Evolutionary conservation across 192 early-diverging fungal species (phyloP).

Genomic region (Backusella psychrophila): DNA sequence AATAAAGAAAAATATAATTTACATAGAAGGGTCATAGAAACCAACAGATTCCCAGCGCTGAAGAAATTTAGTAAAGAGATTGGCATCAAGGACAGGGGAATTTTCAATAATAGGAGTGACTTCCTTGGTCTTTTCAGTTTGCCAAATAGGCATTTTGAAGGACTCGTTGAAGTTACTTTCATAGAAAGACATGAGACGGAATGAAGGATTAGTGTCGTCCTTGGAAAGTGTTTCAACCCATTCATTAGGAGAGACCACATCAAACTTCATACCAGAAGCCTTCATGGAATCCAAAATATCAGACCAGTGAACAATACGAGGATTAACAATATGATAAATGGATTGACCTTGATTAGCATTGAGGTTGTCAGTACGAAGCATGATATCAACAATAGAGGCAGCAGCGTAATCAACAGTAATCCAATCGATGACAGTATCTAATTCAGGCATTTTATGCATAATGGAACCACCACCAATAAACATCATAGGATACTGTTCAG

Average conservation of each 20-base stretch:
- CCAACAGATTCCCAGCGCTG: constrained; percentile 9
- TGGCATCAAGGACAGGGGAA: constrained; percentile 5
- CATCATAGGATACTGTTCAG: constrained; percentile 28
- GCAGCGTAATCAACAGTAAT: constrained; percentile 32
- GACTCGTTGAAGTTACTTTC: background rate
- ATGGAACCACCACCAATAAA: constrained; percentile 20
- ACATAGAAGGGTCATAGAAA: constrained; percentile 11
- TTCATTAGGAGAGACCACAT: constrained; percentile 4
- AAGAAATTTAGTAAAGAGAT: background rate
- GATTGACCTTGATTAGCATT: background rate
- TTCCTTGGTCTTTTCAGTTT: constrained; percentile 10
- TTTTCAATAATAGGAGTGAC: background rate
- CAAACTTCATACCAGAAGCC: constrained; percentile 23
- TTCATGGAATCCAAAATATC: constrained; percentile 14
- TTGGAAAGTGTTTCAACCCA: constrained; percentile 23
- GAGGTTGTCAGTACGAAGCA: constrained; percentile 1
- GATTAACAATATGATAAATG: constrained; percentile 30
- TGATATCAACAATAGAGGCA: constrained; percentile 22
- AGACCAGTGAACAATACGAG: constrained; percentile 17
- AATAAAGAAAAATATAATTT: background rate
- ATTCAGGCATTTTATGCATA: constrained; percentile 29
- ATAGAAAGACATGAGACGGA: constrained; percentile 24
- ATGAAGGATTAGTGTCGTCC: constrained; percentile 31
- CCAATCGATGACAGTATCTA: constrained; percentile 31
- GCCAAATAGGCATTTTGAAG: constrained; percentile 20